These are phyloP conservation scores for Polytrichum commune DNA, from an alignment of 225 moss, liverwort and hornwort species.

Conservation along the genomic window DNA sequence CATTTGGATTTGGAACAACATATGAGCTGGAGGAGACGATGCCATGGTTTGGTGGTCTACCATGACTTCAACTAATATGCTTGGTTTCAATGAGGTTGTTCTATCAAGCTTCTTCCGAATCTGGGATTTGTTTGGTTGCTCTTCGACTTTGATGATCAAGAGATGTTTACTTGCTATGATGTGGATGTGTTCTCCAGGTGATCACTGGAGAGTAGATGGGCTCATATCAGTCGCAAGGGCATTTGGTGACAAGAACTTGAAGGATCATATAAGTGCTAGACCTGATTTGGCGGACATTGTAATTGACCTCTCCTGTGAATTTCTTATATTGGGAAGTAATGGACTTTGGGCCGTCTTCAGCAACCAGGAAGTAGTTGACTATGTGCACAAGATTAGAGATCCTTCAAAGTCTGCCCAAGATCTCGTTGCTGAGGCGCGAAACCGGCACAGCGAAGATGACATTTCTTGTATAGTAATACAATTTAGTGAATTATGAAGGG, in stretches of 20 bases:
- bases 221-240: slow-evolving; percentile 83
- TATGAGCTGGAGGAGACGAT: too few species aligned
- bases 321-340: slow-evolving; percentile 83
- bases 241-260: slow-evolving; percentile 85
- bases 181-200: slow-evolving; percentile 41
- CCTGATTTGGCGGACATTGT: slow-evolving; percentile 74
- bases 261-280: slow-evolving; percentile 85
- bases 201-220: slow-evolving; percentile 85
- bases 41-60: too few species aligned
- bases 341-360: slow-evolving; percentile 72
- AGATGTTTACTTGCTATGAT: too few species aligned
- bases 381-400: slow-evolving; percentile 52
- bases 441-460: slow-evolving; percentile 69
- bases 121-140: too few species aligned
- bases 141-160: too few species aligned
- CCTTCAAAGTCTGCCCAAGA: slow-evolving; percentile 54
- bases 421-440: slow-evolving; percentile 60
- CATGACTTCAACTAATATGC: too few species aligned
- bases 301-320: slow-evolving; percentile 84
- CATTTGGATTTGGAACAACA: too few species aligned
- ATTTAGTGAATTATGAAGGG: slow-evolving; percentile 57
- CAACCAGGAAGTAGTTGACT: slow-evolving; percentile 67
- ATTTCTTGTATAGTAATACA: slow-evolving; percentile 80
- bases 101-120: too few species aligned
- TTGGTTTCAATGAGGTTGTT: too few species aligned